Evolutionary conservation across 805 yeast species (phyloP).

Genomic region (Lipomyces starkeyi): DNA sequence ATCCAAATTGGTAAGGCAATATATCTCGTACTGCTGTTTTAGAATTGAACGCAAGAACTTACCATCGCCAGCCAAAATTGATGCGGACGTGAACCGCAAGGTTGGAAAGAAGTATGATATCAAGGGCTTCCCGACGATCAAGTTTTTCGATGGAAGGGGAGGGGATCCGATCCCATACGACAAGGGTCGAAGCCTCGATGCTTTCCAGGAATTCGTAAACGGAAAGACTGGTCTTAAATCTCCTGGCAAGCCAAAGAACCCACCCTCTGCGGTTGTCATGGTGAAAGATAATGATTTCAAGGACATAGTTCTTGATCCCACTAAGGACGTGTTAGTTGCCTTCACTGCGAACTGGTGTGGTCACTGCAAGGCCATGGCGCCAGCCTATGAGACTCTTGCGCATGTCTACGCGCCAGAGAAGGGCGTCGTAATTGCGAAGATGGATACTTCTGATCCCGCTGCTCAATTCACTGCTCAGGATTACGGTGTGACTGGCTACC

Average conservation of each 20-base stretch:
- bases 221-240: conserved; percentile 38
- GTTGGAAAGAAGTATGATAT: conserved; percentile 71
- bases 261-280: conserved; percentile 33
- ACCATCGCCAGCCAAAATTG: conserved; percentile 77
- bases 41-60: background rate
- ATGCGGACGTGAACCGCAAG: conserved; percentile 66
- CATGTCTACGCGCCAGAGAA: conserved; percentile 52
- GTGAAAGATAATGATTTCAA: conserved; percentile 54
- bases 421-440: conserved; percentile 53
- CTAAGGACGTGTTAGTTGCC: conserved; percentile 53
- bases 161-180: conserved; percentile 40
- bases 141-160: conserved; percentile 43
- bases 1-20: conserved; percentile 79
- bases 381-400: conserved; percentile 59
- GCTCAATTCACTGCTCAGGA: conserved; percentile 50
- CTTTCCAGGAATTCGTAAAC: conserved; percentile 60
- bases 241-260: conserved; percentile 19
- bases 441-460: conserved; percentile 56
- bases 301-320: conserved; percentile 48
- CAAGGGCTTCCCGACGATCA: conserved; percentile 82
- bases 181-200: conserved; percentile 55
- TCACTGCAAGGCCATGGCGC: conserved; percentile 60
- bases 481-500: conserved; percentile 56
- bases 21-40: background rate
- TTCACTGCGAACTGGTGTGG: conserved; percentile 68